Conservation (phyloP, 139 green algal species). For the Haematococcus lacustris region DNA sequence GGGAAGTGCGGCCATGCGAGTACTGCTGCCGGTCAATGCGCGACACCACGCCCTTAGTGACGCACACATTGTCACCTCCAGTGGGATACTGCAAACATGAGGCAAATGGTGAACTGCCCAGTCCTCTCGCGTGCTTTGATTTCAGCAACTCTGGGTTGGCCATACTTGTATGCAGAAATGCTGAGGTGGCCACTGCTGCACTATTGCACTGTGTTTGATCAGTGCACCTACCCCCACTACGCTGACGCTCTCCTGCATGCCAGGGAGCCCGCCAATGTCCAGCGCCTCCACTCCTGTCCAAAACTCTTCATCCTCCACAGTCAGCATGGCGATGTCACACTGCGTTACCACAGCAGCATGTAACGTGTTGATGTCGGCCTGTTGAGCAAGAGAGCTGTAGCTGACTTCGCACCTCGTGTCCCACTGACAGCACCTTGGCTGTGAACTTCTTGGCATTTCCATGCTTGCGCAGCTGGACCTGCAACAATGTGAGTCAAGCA, state of each 20-base stretch:
- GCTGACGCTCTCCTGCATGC: constrained; percentile 47
- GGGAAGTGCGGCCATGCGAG: constrained; percentile 57
- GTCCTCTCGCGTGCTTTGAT: no score
- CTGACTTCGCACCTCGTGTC: constrained; percentile 48
- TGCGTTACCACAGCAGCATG: no score
- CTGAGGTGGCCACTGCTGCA: no score
- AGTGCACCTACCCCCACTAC: constrained; percentile 6
- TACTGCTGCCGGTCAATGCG: constrained; percentile 63
- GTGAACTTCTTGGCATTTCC: constrained; percentile 85
- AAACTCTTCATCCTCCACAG: constrained; percentile 87
- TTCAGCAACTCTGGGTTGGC: no score
- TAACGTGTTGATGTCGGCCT: no score
- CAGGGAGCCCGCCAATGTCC: constrained; percentile 48
- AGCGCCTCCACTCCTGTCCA: constrained; percentile 68
- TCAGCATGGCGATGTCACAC: constrained; percentile 91
- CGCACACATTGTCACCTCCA: constrained; percentile 68
- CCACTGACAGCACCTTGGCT: constrained; percentile 77
- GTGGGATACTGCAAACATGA: constrained; percentile 12
- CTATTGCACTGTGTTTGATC: no score
- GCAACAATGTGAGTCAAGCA: no score
- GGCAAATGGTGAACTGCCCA: no score
- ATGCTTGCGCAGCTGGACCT: constrained; percentile 48
- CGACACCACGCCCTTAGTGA: constrained; percentile 67
- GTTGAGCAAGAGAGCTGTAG: background rate
- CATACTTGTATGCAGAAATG: no score